A percentile compares a stretch with the other conserved stretches of the same genome.
Evolutionary conservation across 75 land plant species (phyloP).

Genomic region (Pseudotsuga menziesii): DNA sequence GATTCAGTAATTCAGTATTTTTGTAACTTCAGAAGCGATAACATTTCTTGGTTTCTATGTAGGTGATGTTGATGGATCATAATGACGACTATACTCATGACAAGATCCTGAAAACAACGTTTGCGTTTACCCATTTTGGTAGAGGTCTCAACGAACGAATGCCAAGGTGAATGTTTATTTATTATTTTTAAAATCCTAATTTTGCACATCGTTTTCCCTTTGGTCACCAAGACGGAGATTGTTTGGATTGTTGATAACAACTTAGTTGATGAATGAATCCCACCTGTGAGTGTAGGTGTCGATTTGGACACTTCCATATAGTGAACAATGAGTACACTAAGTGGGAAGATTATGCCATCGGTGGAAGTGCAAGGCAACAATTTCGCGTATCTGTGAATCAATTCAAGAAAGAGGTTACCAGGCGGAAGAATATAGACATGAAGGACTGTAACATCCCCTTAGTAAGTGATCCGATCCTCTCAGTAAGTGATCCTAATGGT

Average conservation of each 20-base stretch:
- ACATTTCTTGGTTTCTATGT: not conserved
- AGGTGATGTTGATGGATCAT: constrained; percentile 47
- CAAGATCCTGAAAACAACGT: constrained; percentile 43
- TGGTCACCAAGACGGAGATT: too few species aligned
- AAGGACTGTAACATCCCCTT: too few species aligned
- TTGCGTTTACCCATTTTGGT: constrained; percentile 69
- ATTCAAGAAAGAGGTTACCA: constrained; percentile 50
- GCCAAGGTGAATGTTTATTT: constrained; percentile 15
- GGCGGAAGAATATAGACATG: constrained; percentile 38
- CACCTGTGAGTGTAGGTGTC: constrained; percentile 16
- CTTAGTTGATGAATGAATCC: too few species aligned
- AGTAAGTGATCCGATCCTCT: too few species aligned
- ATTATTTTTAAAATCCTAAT: too few species aligned
- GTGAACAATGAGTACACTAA: constrained; percentile 88
- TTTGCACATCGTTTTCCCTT: too few species aligned
- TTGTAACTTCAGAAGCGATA: constrained; percentile 15
- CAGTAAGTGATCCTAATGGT: constrained; percentile 17
- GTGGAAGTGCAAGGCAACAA: constrained; percentile 88
- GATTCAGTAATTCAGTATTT: not conserved
- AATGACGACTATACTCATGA: constrained; percentile 26
- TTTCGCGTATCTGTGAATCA: constrained; percentile 38
- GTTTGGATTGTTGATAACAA: too few species aligned
- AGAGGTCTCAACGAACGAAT: constrained; percentile 38
- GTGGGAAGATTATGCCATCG: constrained; percentile 95
- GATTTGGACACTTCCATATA: constrained; percentile 86